Evolutionary conservation across 2,329 filamentous ascomycete species (phyloP).

Genomic region (Hypoxylon sp.): DNA sequence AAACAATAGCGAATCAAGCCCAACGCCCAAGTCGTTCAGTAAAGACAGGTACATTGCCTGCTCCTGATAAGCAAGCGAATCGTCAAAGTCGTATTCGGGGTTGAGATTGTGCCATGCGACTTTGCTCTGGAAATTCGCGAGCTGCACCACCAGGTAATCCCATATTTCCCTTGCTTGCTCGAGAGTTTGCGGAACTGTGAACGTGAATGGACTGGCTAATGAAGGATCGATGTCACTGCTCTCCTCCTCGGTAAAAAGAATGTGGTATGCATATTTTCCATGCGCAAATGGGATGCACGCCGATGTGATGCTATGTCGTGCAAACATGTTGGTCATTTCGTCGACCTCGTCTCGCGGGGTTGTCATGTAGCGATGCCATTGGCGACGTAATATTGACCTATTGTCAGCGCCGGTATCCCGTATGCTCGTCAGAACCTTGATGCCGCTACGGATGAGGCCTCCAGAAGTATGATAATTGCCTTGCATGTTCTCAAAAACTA

Average conservation of each 20-base stretch:
- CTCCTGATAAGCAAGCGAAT: constrained; percentile 34
- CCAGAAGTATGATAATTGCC: constrained; percentile 52
- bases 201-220: constrained; percentile 25
- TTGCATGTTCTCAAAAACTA: constrained; percentile 53
- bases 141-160: constrained; percentile 43
- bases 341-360: constrained; percentile 43
- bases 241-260: constrained; percentile 47
- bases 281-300: constrained; percentile 49
- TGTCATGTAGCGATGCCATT: constrained; percentile 38
- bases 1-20: constrained; percentile 38
- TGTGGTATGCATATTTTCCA: constrained; percentile 50
- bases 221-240: constrained; percentile 28
- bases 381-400: constrained; percentile 38
- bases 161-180: constrained; percentile 45
- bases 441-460: constrained; percentile 48
- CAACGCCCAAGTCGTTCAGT: constrained; percentile 41
- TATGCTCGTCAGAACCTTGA: constrained; percentile 48
- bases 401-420: constrained; percentile 27
- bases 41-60: constrained; percentile 42
- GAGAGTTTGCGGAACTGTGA: constrained; percentile 39
- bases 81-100: constrained; percentile 45
- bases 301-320: constrained; percentile 45
- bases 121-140: constrained; percentile 48
- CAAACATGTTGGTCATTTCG: constrained; percentile 51
- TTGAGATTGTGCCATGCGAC: constrained; percentile 47